Conservation (phyloP, 2,329 filamentous ascomycete genomes). For the Chrysosporium queenslandicum region DNA sequence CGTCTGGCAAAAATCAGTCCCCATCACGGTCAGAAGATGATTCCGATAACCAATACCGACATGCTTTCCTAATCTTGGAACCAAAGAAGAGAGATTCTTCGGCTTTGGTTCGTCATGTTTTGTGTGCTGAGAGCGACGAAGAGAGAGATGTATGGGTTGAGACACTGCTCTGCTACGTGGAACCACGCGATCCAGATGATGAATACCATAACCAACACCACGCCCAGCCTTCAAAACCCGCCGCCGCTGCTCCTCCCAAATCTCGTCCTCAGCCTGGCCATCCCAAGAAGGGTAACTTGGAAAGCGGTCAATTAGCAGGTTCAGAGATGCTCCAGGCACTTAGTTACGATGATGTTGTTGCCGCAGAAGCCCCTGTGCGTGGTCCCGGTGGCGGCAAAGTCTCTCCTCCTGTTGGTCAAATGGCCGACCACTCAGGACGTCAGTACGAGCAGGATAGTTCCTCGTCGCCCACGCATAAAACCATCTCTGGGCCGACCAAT, state of each 20-base stretch:
- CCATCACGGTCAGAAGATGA: conserved; percentile 57
- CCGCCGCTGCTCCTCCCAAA: conserved; percentile 16
- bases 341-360: conserved; percentile 48
- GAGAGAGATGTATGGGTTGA: conserved; percentile 94
- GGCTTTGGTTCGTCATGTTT: conserved; percentile 79
- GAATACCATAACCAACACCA: conserved; percentile 23
- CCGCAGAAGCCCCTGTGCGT: conserved; percentile 48
- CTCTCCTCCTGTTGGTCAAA: conserved; percentile 26
- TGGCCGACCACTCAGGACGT: conserved; percentile 17
- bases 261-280: conserved; percentile 21
- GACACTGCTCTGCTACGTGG: conserved; percentile 77
- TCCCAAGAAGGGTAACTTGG: conserved; percentile 25
- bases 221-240: conserved; percentile 12
- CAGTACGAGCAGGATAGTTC: conserved; percentile 26
- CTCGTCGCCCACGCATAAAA: conserved; percentile 33
- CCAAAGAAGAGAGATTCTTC: conserved; percentile 92
- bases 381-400: conserved; percentile 33
- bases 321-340: conserved; percentile 37
- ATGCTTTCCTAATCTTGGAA: conserved; percentile 89
- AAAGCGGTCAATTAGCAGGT: conserved; percentile 33
- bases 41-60: conserved; percentile 84
- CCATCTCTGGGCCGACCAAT: conserved; percentile 81
- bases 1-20: conserved; percentile 48
- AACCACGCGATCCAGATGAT: conserved; percentile 48
- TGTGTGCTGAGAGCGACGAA: conserved; percentile 87